phyloP scores from a whole-genome alignment of 495 filamentous ascomycete genomes.

The Cenococcum geophilum region DNA sequence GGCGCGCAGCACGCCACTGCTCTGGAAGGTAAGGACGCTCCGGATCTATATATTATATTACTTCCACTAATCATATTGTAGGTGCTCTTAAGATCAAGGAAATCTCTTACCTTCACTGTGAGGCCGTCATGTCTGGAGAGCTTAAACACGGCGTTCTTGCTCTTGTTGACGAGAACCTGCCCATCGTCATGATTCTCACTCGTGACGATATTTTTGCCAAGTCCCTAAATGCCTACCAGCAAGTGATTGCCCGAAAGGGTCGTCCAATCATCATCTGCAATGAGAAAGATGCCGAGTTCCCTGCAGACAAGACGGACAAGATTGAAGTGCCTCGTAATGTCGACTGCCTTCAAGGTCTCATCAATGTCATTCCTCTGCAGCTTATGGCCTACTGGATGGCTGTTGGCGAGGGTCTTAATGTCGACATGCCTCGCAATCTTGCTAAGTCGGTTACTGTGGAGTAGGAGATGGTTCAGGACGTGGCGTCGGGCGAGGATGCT shows the following conservation, averaged over 20 bases:
- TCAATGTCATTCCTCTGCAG: constrained; percentile 97
- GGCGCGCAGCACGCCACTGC: constrained; percentile 96
- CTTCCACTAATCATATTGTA: constrained; percentile 32
- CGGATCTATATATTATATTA: not conserved
- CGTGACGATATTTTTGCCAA: constrained; percentile 93
- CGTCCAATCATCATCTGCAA: constrained; percentile 99
- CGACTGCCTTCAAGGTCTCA: constrained; percentile 87
- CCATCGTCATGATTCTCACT: constrained; percentile 99
- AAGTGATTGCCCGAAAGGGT: constrained; percentile 90
- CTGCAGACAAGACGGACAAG: constrained; percentile 78
- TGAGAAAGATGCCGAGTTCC: constrained; percentile 80
- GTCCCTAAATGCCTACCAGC: constrained; percentile 96
- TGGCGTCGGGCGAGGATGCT: constrained; percentile 24
- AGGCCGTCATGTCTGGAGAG: constrained; percentile 99
- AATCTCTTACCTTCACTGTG: constrained; percentile 98
- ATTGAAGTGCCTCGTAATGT: constrained; percentile 96
- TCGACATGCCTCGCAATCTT: constrained; percentile 95
- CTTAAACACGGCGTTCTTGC: constrained; percentile 97
- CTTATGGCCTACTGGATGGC: constrained; percentile 98
- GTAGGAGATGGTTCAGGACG: constrained; percentile 43
- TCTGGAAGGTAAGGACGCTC: constrained; percentile 65
- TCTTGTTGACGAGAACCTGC: constrained; percentile 93
- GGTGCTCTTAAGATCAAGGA: constrained; percentile 98
- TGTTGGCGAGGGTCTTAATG: constrained; percentile 89
- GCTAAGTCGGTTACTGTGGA: constrained; percentile 99